These are phyloP conservation scores for Capsicum baccatum DNA, from an alignment of 257 asterid species.

Conservation along the genomic window DNA sequence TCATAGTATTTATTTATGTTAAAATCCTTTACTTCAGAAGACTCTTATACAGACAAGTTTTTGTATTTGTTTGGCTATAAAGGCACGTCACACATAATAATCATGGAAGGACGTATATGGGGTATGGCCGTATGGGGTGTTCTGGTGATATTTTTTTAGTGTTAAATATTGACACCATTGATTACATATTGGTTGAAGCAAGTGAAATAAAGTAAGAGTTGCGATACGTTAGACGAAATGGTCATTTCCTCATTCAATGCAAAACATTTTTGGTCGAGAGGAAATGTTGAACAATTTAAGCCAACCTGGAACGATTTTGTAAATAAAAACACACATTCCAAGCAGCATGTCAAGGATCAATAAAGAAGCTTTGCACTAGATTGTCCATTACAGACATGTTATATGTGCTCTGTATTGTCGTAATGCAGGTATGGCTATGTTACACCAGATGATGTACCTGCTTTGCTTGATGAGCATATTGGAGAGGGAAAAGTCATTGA, in stretches of 20 bases:
- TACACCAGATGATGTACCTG: constrained; percentile 87
- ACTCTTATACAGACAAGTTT: not conserved
- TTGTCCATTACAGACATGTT: constrained; percentile 8
- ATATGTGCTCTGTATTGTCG: constrained; percentile 29
- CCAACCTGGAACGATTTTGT: not conserved
- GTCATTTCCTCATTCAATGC: not conserved
- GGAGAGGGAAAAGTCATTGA: constrained; percentile 77
- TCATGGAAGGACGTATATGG: not conserved
- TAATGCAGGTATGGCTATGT: constrained; percentile 93
- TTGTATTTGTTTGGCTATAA: not conserved
- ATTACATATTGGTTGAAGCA: constrained; percentile 17
- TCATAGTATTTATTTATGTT: not conserved
- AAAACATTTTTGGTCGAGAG: not conserved
- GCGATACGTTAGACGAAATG: not conserved
- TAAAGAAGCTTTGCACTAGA: constrained; percentile 2
- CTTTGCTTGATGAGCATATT: constrained; percentile 80
- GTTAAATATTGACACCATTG: not conserved
- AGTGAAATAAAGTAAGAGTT: not conserved
- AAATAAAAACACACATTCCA: not conserved
- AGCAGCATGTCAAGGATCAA: constrained; percentile 20
- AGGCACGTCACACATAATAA: not conserved
- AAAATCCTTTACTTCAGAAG: not conserved
- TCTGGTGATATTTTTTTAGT: not conserved
- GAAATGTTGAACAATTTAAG: not conserved
- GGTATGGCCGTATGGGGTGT: not conserved